Percentiles rank a stretch among this genome's conserved stretches.
Evolutionary conservation across 345 rosid genomes (phyloP).

Genomic region (Ceriops decandra): DNA sequence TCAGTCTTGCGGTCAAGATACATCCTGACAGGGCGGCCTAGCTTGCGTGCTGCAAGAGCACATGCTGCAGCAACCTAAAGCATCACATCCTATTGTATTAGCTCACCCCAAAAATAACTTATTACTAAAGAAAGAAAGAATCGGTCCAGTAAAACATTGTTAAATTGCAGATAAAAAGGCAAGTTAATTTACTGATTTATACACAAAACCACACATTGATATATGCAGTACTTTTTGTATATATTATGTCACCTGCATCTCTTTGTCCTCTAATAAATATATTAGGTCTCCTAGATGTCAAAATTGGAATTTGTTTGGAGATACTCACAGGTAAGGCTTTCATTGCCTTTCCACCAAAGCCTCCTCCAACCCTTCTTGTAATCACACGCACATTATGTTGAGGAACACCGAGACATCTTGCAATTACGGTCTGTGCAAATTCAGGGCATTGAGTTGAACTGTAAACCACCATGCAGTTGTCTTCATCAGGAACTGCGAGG

Average conservation of each 20-base stretch:
- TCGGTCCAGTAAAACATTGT: background rate
- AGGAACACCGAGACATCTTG: slow-evolving; percentile 76
- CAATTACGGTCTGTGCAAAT: slow-evolving; percentile 45
- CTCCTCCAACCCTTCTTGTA: slow-evolving; percentile 89
- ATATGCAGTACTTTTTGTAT: too few species aligned
- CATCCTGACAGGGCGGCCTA: slow-evolving; percentile 62
- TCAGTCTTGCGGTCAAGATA: slow-evolving; percentile 75
- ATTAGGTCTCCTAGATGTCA: background rate
- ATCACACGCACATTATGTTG: slow-evolving; percentile 75
- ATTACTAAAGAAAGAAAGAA: background rate
- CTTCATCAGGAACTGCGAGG: slow-evolving; percentile 91
- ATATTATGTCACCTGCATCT: too few species aligned
- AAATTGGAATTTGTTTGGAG: background rate
- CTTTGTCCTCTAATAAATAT: background rate
- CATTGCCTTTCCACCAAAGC: slow-evolving; percentile 85
- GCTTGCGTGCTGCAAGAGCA: slow-evolving; percentile 68
- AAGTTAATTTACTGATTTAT: background rate
- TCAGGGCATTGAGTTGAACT: slow-evolving; percentile 76
- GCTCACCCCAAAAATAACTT: background rate
- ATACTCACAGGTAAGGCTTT: slow-evolving; percentile 73
- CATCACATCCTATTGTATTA: slow-evolving; percentile 7
- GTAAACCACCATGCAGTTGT: slow-evolving; percentile 59
- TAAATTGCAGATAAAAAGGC: background rate
- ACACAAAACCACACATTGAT: too few species aligned
- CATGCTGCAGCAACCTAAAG: slow-evolving; percentile 78